These are phyloP conservation scores for Chrysopogon serrulatus DNA, from an alignment of 176 grass and related monocot species.

Conservation along the genomic window DNA sequence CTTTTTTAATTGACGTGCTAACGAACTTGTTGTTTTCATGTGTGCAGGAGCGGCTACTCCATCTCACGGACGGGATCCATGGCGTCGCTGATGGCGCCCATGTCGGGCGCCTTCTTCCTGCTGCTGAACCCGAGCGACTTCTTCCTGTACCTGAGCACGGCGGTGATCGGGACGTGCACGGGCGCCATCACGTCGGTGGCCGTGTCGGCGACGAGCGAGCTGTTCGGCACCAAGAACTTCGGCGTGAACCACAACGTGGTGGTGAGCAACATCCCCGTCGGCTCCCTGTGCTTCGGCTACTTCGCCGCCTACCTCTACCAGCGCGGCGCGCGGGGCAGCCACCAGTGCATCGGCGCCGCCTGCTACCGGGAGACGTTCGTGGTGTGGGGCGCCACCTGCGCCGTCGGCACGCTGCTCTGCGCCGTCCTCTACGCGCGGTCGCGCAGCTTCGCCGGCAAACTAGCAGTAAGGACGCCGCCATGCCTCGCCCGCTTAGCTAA, in stretches of 20 bases:
- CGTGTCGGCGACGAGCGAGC: constrained; percentile 78
- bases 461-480: constrained; percentile 8
- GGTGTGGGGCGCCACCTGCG: constrained; percentile 68
- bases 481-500: constrained; percentile 39
- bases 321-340: constrained; percentile 33
- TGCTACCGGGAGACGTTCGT: constrained; percentile 73
- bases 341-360: constrained; percentile 51
- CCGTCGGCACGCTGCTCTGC: constrained; percentile 69
- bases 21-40: not conserved
- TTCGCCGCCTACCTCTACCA: constrained; percentile 82
- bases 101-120: constrained; percentile 79
- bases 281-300: constrained; percentile 94
- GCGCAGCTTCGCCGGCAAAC: constrained; percentile 10
- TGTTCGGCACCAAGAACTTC: constrained; percentile 88
- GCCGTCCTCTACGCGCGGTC: constrained; percentile 56
- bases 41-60: constrained; percentile 49
- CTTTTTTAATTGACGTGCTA: constrained; percentile 13
- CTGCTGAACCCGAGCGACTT: constrained; percentile 51
- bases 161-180: constrained; percentile 78
- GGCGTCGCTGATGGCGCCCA: constrained; percentile 87
- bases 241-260: constrained; percentile 96
- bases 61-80: constrained; percentile 77
- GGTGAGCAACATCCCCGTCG: constrained; percentile 81
- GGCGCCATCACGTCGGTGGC: constrained; percentile 90
- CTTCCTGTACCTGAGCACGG: constrained; percentile 68